Base-by-base conservation (phyloP, 1,139 yeast species). In the Sugiyamaella pinicola region DNA sequence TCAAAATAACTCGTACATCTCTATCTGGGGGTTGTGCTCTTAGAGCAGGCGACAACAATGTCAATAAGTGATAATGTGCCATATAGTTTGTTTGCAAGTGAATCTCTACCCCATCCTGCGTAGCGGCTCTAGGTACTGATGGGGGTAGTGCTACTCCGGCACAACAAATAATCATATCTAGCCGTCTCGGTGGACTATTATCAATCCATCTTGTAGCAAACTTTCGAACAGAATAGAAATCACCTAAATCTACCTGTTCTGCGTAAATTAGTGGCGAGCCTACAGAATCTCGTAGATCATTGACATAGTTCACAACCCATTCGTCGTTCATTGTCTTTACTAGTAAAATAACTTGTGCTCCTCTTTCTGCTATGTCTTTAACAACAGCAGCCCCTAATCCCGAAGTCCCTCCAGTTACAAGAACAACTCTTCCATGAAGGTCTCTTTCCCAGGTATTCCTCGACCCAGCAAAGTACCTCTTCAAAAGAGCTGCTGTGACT, bases 201-300 rank as follows among this genome's bases (percentile, higher is more conserved):
- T 93, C 96, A 55, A 93, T 76, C 98, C 98, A 93, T 58, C 78
- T 83, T 1, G 99, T 91, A 28, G 96, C 97, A 74, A 93, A 93
- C 67, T 84, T 83, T 61, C 99, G 77, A n/a, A 93, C 78, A 5
- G 91, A 83, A 66, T 84, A 75, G 56, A 93, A 74, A 52, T 88
- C 84, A 22, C 82, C 76, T 56, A 93, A 74, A 68, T 95, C 95
- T 69, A 96, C 89, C 60, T 84, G 81, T 65, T 93, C 99, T 10
- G 95, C 95, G 67, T 88, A 91, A 37, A 93, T 81, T 76, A 91
- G 69, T 53, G 79, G 78, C 70, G 91, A 93, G 47, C 77, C 76
- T 26, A 93, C 84, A 26, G 69, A 71, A 17, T 81, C 85, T 55
- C 99, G 76, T 55, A 93, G 70, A 64, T 87, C 95, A 41, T 86